Evolutionary conservation across 2,329 filamentous ascomycete species (phyloP).

Genomic region (Endoconidiophora laricicola): DNA sequence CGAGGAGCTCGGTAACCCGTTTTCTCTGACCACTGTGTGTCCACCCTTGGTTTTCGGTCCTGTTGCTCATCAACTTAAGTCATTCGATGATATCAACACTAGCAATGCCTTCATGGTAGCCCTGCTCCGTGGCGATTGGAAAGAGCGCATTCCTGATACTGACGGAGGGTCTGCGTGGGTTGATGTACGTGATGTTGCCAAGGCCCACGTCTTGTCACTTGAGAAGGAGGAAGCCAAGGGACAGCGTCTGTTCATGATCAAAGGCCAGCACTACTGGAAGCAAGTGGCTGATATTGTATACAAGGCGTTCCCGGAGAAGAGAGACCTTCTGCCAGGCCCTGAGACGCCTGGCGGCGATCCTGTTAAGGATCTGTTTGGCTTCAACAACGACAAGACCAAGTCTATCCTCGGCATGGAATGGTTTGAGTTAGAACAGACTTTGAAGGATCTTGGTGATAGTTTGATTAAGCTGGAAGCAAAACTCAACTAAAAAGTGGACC

Average conservation of each 20-base stretch:
- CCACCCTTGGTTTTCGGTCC: conserved; percentile 40
- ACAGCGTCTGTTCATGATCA: conserved; percentile 33
- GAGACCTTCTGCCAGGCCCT: conserved; percentile 29
- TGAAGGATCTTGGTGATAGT: conserved; percentile 18
- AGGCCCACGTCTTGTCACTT: conserved; percentile 35
- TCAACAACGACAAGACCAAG: conserved; percentile 41
- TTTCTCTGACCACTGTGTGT: conserved; percentile 36
- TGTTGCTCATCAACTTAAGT: conserved; percentile 30
- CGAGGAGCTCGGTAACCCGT: conserved; percentile 24
- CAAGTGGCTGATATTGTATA: conserved; percentile 28
- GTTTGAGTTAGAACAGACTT: conserved; percentile 41
- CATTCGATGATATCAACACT: conserved; percentile 33
- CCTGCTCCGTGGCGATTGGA: conserved; percentile 34
- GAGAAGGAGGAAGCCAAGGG: conserved; percentile 32
- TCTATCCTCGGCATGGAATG: conserved; percentile 47
- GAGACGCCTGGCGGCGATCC: conserved; percentile 28
- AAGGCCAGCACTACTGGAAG: conserved; percentile 30
- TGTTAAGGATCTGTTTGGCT: conserved; percentile 29
- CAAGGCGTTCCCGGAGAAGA: conserved; percentile 33
- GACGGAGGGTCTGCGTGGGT: conserved; percentile 31
- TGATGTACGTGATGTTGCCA: conserved; percentile 39
- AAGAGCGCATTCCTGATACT: conserved; percentile 25
- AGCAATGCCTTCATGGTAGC: conserved; percentile 35
- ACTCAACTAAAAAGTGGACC: not conserved
- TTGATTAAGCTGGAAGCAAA: conserved; percentile 9